Conservation (phyloP, 176 grass and related monocot genomes). For the bread wheat (Triticum aestivum) region IWGSC_CS_RefSeq_v2.1 NC_057794.1:529750981-529751480, state of each 20-base stretch:
- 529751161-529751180: background rate
- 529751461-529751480: background rate
- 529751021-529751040: conserved; percentile 53
- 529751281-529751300: background rate
- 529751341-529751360: background rate
- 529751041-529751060: conserved; percentile 40
- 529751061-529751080: background rate
- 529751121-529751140: background rate
- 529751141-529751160: background rate
- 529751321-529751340: background rate
- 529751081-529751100: background rate
- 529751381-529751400: background rate
- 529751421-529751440: background rate
- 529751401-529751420: background rate
- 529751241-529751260: background rate
- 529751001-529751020: conserved; percentile 12
- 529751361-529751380: background rate
- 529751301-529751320: conserved; percentile 6
- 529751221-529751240: conserved; percentile 1
- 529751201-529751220: background rate
- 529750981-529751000: background rate
- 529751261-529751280: background rate
- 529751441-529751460: background rate
- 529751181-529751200: background rate
- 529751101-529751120: background rate